Evolutionary conservation across 1,284 basidiomycete species (phyloP), one percentile per base, ranked within the genome.

Genomic region (Ustilago lituana): DNA sequence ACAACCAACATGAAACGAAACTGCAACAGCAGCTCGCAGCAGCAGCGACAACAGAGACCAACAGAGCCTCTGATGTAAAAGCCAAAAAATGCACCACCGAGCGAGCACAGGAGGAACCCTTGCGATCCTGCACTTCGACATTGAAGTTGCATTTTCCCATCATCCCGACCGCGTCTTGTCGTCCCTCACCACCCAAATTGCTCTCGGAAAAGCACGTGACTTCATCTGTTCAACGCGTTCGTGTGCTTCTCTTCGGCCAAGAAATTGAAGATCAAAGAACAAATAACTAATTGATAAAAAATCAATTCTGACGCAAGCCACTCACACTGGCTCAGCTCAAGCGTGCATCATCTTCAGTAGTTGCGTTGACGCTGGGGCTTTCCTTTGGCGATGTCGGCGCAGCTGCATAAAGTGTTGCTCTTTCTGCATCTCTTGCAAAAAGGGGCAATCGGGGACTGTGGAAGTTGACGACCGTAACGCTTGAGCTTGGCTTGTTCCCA

Each of bases 321-420:
- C n/a, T n/a, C n/a, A n/a, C n/a, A n/a, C n/a, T n/a, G 11, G 43
- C 27, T 48, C 24, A 38, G 35, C 33, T 11, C 37, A 11, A 39
- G 23, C 37, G 37, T 39, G 46, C 45, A 23, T n/a, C n/a, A n/a
- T n/a, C n/a, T n/a, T n/a, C n/a, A n/a, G n/a, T n/a, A n/a, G n/a
- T n/a, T n/a, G n/a, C n/a, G n/a, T n/a, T n/a, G n/a, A n/a, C n/a
- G n/a, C n/a, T n/a, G n/a, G n/a, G n/a, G n/a, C n/a, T n/a, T n/a
- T n/a, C n/a, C n/a, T n/a, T n/a, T n/a, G n/a, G n/a, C 12, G 27
- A 29, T 7, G 27, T 6, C 27, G 27, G 7, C 20, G 50, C 39
- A 40, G 49, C 49, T 41, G 39, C 39, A 53, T 10, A 37, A 45
- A 44, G 40, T 53, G 41, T 53, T 53, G 51, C 26, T 46, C 45